Conservation (phyloP, 2,329 filamentous ascomycete genomes). For the Pseudopithomyces maydicus region DNA sequence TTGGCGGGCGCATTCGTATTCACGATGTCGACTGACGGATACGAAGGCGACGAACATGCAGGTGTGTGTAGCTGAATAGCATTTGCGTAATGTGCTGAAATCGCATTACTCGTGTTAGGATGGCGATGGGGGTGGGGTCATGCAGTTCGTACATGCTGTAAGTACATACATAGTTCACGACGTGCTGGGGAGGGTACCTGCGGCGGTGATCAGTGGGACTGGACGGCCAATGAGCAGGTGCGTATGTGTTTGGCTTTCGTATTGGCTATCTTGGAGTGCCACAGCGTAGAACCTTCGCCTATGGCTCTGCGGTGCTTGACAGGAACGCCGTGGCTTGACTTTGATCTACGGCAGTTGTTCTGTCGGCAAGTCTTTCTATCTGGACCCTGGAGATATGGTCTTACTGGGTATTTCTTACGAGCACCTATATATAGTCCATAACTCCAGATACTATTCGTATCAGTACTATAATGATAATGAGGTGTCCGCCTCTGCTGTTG, state of each 20-base stretch:
- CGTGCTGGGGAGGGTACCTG: slow-evolving; percentile 6
- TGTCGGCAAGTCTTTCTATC: not conserved
- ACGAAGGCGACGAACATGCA: slow-evolving; percentile 26
- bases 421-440: too few species aligned
- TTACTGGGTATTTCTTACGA: too few species aligned
- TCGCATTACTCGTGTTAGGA: slow-evolving; percentile 18
- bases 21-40: slow-evolving; percentile 16
- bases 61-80: slow-evolving; percentile 15
- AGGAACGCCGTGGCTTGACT: not conserved
- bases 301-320: not conserved
- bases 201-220: too few species aligned
- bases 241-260: too few species aligned
- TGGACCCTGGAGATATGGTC: too few species aligned
- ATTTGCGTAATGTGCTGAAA: slow-evolving; percentile 24
- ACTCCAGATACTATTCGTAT: too few species aligned
- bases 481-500: too few species aligned
- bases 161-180: too few species aligned
- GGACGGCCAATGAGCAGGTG: too few species aligned
- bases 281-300: not conserved
- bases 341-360: not conserved
- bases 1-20: slow-evolving; percentile 15
- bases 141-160: slow-evolving; percentile 12
- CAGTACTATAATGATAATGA: too few species aligned
- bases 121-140: slow-evolving; percentile 5
- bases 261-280: not conserved